Evolutionary conservation across 1,139 yeast species (phyloP), one percentile per base, ranked within the genome.

Genomic region (Wickerhamomyces sp.): DNA sequence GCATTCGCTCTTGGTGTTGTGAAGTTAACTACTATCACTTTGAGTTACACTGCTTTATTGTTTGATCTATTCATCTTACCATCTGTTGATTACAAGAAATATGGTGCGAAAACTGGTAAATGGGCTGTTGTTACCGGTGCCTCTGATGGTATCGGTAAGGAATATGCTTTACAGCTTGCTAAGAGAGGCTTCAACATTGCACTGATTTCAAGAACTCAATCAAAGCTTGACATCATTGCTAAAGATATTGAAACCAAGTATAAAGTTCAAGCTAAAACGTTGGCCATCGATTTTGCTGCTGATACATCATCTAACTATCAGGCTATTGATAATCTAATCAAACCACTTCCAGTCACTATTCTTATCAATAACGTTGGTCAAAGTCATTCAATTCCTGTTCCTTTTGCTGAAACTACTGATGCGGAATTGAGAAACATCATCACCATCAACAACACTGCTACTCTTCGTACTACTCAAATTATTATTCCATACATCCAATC

Each of bases 111-210:
- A 36, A 45, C 54, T 17, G 67, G 71, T 54, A 43, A 49, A 18
- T 88, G 96, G 95, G 97, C 97, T 7, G 84, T 92, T 26, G 75
- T 92, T 20, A 92, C 98, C 6, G 99, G 99, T 44, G 95, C 97
- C 6, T 87, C 97, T 36, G 98, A 92, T 61, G 98, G 99, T 31
- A 84, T 92, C 56, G 99, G 99, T 44, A 88, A 89, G 58, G 96
- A 92, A 60, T 92, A 76, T 58, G 82, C 96, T 1, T 59, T 67
- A 26, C 97, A 92, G 66, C 73, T 92, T 64, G 98, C 98, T 16
- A 64, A 74, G 41, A 79, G 75, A 51, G 96, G 96, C 1, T 82
- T 90, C 61, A 90, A 89, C 54, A 63, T 92, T 36, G 81, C 86
- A 7, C 70, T 94, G 51, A 82, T 90, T 18, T 85, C 96, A 28